These are phyloP conservation scores for Cymbopogon citratus DNA, from an alignment of 176 grass and related monocot genomes.

Conservation along the genomic window DNA sequence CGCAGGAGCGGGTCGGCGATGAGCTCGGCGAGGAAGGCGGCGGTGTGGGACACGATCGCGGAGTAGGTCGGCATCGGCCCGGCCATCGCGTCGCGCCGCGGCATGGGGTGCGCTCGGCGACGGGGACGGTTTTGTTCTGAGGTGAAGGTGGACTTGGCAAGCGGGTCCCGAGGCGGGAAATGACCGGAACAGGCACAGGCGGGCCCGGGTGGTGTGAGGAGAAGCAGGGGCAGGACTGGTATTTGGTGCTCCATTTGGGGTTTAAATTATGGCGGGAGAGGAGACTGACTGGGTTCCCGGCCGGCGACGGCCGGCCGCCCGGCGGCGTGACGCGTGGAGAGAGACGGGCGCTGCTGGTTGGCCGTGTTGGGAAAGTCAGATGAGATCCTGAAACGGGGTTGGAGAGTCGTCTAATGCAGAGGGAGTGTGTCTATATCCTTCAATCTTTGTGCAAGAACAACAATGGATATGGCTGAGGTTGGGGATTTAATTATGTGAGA, in stretches of 20 bases:
- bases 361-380: not conserved
- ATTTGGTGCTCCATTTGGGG: not conserved
- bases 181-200: not conserved
- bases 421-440: not conserved
- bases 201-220: not conserved
- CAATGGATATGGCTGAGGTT: not conserved
- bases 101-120: not conserved
- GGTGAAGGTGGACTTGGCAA: not conserved
- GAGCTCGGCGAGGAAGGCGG: slow-evolving; percentile 49
- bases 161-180: not conserved
- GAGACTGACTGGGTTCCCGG: slow-evolving; percentile 17
- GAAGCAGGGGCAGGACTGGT: not conserved
- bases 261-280: slow-evolving; percentile 45
- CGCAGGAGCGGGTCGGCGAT: slow-evolving; percentile 50
- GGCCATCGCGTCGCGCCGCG: slow-evolving; percentile 19
- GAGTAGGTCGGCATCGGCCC: slow-evolving; percentile 12
- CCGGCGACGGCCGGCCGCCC: slow-evolving; percentile 34
- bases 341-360: not conserved
- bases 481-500: not conserved
- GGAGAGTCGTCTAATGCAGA: not conserved
- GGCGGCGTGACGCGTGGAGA: slow-evolving; percentile 33
- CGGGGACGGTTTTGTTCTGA: not conserved
- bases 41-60: slow-evolving; percentile 30
- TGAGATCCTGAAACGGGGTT: not conserved
- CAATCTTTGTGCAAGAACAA: not conserved